Evolutionary conservation across 2,329 filamentous ascomycete genomes (phyloP), one percentile per base, ranked within the genome.

Genomic region (Phialemoniopsis sp.): DNA sequence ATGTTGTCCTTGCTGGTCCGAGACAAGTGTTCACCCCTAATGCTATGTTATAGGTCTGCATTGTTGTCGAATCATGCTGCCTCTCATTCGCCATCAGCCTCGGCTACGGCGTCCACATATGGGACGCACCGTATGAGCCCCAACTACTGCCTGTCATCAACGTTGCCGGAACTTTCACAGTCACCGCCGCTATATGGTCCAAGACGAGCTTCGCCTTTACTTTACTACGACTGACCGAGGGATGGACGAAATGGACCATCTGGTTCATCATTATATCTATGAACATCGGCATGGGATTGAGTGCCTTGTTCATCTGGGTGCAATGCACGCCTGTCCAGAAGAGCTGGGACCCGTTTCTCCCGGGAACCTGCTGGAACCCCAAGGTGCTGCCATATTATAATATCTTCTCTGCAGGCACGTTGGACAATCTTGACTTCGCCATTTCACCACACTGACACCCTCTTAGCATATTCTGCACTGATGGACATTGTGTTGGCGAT

Each of bases 131-230:
- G 13, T 14, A 29, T 12, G 30, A 46, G 30, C 30, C 35, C 16
- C 26, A 18, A 15, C 29, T 16, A 2, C 34, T 46, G 21, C 34
- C 38, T 28, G 19, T 44, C 32, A 30, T 44, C 35, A 42, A 39
- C 32, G 14, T 44, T 15, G 40, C 37, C 12, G 45, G 45, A 28
- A 44, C 42, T 13, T 41, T 46, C 8, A 37, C 42, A 14, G 41
- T 44, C 29, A 18, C 44, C 28, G 45, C 35, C 4, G 42, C 45
- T 30, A 34, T 37, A 18, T 44, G 42, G 32, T 49, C 46, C 44
- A 66, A 64, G 46, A 62, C 58, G 2, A 62, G 61, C 1, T 62
- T 64, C 38, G 60, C 55, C 13, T 41, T 62, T 8, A 62, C 58
- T 3, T 46, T 63, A 32, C 50, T 63, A 19, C 54, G 60, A 2